A percentile compares a stretch with the other conserved stretches of the same genome.
Evolutionary conservation across 2,329 filamentous ascomycete genomes (phyloP).

Genomic region (Epichloe bromicola): DNA sequence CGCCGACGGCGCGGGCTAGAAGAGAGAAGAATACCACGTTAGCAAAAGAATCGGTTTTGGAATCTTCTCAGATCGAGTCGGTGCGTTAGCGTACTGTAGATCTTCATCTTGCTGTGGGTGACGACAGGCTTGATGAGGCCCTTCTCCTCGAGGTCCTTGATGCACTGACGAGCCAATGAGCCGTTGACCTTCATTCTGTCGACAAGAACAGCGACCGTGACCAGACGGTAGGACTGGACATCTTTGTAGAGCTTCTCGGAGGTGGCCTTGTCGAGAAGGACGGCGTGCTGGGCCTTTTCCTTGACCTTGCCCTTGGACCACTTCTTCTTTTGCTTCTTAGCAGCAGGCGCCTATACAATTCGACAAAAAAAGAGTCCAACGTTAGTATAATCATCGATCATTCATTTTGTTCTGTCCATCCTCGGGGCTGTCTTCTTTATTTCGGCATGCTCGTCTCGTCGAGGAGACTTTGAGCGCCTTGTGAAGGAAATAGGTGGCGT

Average conservation of each 20-base stretch:
- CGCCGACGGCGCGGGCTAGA: constrained; percentile 48
- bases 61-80: not conserved
- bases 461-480: not conserved
- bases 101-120: constrained; percentile 91
- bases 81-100: constrained; percentile 60
- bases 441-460: not conserved
- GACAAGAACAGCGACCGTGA: constrained; percentile 96
- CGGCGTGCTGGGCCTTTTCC: constrained; percentile 99
- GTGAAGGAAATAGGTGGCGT: constrained; percentile 3
- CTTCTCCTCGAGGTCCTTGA: constrained; percentile 92
- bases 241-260: constrained; percentile 99
- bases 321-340: constrained; percentile 41
- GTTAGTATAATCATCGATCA: constrained; percentile 10
- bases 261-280: constrained; percentile 96
- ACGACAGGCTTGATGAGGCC: constrained; percentile 97
- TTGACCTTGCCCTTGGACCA: constrained; percentile 64
- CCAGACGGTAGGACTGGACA: constrained; percentile 98
- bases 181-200: constrained; percentile 99
- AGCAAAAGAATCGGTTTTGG: not conserved
- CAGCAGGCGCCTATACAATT: constrained; percentile 26
- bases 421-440: not conserved
- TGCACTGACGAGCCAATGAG: constrained; percentile 79
- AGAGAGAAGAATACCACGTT: constrained; percentile 10
- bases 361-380: not conserved
- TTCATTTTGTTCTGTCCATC: not conserved